These are phyloP conservation scores for Thraustotheca clavata DNA, from an alignment of 352 stramenopile genomes.

Conservation along the genomic window DNA sequence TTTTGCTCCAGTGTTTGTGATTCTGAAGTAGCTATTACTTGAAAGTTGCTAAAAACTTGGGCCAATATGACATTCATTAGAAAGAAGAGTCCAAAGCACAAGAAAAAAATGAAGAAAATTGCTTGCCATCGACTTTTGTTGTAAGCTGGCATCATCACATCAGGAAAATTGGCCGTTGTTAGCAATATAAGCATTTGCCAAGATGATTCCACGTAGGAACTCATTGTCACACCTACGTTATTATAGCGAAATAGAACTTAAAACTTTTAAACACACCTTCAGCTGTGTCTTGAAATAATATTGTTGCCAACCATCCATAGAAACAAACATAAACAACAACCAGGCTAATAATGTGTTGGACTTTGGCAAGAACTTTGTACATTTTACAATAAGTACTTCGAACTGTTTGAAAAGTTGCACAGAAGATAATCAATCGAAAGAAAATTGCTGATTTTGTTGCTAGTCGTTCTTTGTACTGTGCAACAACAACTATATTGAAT, in stretches of 20 bases:
- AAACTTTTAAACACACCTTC: constrained; percentile 27
- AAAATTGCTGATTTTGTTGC: neutral
- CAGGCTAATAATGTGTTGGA: constrained; percentile 18
- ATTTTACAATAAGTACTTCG: constrained; percentile 18
- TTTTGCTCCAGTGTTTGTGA: constrained; percentile 26
- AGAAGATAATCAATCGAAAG: constrained; percentile 10
- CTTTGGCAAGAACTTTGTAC: constrained; percentile 5
- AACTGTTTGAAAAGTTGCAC: constrained; percentile 7
- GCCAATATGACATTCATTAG: constrained; percentile 76
- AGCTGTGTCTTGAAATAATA: constrained; percentile 49
- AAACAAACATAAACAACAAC: constrained; percentile 40
- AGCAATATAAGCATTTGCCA: constrained; percentile 59
- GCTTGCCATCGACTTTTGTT: constrained; percentile 30
- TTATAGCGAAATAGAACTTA: constrained; percentile 29
- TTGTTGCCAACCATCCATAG: constrained; percentile 51
- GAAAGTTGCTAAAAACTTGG: constrained; percentile 62
- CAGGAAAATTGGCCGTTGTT: constrained; percentile 73
- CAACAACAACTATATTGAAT: neutral
- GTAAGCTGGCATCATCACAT: constrained; percentile 74
- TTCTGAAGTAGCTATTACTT: constrained; percentile 24
- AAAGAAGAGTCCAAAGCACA: constrained; percentile 58
- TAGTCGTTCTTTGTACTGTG: neutral
- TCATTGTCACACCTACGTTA: constrained; percentile 36
- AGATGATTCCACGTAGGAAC: constrained; percentile 38
- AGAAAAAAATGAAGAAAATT: constrained; percentile 65